Conservation (phyloP, 2,329 filamentous ascomycete genomes). For the Ophidiomyces ophidiicola region DNA sequence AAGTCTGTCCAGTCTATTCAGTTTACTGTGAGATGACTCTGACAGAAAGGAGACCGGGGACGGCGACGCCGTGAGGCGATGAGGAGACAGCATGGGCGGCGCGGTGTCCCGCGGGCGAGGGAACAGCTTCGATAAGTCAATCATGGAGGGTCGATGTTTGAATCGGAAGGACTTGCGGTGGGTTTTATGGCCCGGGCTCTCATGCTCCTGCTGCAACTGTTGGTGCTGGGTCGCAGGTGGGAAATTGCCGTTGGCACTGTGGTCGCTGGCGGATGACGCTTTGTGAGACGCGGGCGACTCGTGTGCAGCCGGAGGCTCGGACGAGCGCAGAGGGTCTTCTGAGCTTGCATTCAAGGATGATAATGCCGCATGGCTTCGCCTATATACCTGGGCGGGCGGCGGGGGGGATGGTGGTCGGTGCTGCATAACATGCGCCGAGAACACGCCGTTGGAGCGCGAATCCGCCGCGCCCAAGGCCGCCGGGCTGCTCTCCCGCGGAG, state of each 20-base stretch:
- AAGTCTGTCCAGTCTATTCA: slow-evolving; percentile 16
- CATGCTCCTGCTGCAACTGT: slow-evolving; percentile 13
- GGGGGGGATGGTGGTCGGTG: slow-evolving; percentile 37
- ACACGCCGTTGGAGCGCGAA: no score
- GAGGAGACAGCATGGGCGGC: slow-evolving; percentile 31
- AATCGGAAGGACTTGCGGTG: slow-evolving; percentile 23
- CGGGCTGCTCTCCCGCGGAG: no score
- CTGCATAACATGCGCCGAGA: slow-evolving; percentile 21
- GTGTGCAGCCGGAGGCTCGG: slow-evolving; percentile 36
- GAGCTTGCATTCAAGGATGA: slow-evolving; percentile 26
- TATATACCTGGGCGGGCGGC: slow-evolving; percentile 30
- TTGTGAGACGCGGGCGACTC: slow-evolving; percentile 35
- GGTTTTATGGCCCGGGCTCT: slow-evolving; percentile 9
- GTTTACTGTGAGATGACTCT: slow-evolving; percentile 22
- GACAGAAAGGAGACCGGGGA: slow-evolving; percentile 28
- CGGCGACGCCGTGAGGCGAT: slow-evolving; percentile 31
- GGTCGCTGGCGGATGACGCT: slow-evolving; percentile 23
- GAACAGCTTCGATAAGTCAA: slow-evolving; percentile 34
- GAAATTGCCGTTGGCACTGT: slow-evolving; percentile 14
- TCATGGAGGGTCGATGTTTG: slow-evolving; percentile 29
- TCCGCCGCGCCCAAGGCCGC: no score
- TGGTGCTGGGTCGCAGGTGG: slow-evolving; percentile 11
- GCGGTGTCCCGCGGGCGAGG: slow-evolving; percentile 27
- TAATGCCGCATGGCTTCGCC: slow-evolving; percentile 18
- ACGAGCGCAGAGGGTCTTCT: slow-evolving; percentile 26